These are phyloP conservation scores for Persicaria tinctoria DNA, from an alignment of 148 eudicot genomes.

Conservation along the genomic window DNA sequence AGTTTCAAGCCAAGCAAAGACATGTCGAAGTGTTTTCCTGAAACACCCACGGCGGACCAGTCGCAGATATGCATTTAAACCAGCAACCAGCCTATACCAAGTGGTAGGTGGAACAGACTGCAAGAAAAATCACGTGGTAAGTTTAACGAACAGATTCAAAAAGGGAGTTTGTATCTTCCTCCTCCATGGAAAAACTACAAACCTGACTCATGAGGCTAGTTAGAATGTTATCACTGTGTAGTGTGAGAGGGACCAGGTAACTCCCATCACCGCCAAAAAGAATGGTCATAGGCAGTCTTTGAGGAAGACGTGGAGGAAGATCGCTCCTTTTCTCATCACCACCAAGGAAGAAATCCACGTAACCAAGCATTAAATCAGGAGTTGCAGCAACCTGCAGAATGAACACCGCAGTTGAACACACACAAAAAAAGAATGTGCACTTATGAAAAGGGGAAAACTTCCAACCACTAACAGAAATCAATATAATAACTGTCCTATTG, in stretches of 20 bases:
- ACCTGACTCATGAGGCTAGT: slow-evolving; percentile 99
- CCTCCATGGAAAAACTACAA: slow-evolving; percentile 12
- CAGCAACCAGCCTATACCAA: slow-evolving; percentile 96
- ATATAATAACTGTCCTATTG: not conserved
- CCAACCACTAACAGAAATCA: not conserved
- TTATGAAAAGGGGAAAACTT: not conserved
- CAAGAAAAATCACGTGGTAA: slow-evolving; percentile 12
- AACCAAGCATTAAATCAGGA: slow-evolving; percentile 90
- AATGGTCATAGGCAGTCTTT: slow-evolving; percentile 77
- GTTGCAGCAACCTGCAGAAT: slow-evolving; percentile 80
- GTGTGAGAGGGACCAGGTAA: slow-evolving; percentile 86
- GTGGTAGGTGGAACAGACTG: slow-evolving; percentile 94
- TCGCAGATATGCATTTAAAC: slow-evolving; percentile 90
- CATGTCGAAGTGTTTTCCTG: slow-evolving; percentile 58
- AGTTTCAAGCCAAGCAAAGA: slow-evolving; percentile 74
- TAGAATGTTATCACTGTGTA: slow-evolving; percentile 78
- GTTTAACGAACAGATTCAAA: slow-evolving; percentile 10
- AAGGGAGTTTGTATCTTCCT: not conserved
- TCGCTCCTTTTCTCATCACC: slow-evolving; percentile 97
- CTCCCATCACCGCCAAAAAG: slow-evolving; percentile 98
- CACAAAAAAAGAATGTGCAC: not conserved
- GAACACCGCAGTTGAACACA: not conserved
- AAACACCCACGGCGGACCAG: slow-evolving; percentile 79
- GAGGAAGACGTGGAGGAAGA: slow-evolving; percentile 86
- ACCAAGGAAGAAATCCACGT: slow-evolving; percentile 89